Percentiles rank a stretch among this genome's conserved stretches.
Evolutionary conservation across 1,139 yeast genomes (phyloP).

Genomic region (Wickerhamomyces sp.): DNA sequence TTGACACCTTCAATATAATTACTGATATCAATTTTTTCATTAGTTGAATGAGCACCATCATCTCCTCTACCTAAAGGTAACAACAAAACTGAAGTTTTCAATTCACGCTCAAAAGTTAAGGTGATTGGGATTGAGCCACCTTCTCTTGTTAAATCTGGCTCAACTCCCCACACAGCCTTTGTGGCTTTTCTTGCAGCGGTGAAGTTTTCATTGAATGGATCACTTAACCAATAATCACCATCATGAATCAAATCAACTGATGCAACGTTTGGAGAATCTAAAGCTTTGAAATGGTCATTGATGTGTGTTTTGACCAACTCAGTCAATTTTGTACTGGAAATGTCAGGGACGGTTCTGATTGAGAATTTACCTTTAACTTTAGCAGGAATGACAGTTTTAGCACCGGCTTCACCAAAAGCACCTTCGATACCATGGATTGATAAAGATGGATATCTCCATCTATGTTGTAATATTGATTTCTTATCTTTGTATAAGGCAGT

Average conservation of each 20-base stretch:
- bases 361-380: slow-evolving; percentile 92
- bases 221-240: slow-evolving; percentile 94
- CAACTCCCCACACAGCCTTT: slow-evolving; percentile 87
- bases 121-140: slow-evolving; percentile 99
- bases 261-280: slow-evolving; percentile 72
- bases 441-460: slow-evolving; percentile 98
- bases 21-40: slow-evolving; percentile 84
- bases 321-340: slow-evolving; percentile 75
- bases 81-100: slow-evolving; percentile 79
- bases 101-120: slow-evolving; percentile 79
- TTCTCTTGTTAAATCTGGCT: slow-evolving; percentile 96
- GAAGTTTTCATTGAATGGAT: slow-evolving; percentile 89
- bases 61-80: slow-evolving; percentile 99
- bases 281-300: slow-evolving; percentile 54
- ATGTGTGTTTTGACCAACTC: slow-evolving; percentile 70
- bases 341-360: slow-evolving; percentile 94
- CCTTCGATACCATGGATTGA: slow-evolving; percentile 97
- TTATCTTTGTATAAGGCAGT: slow-evolving; percentile 75
- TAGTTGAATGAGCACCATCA: slow-evolving; percentile 98
- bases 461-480: slow-evolving; percentile 86
- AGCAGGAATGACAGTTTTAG: slow-evolving; percentile 97
- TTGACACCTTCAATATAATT: slow-evolving; percentile 94
- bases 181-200: slow-evolving; percentile 95
- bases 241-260: slow-evolving; percentile 80
- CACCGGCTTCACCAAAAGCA: slow-evolving; percentile 92